Base-by-base conservation (phyloP, 148 eudicot species). In the Salicornia ramosissima region DNA sequence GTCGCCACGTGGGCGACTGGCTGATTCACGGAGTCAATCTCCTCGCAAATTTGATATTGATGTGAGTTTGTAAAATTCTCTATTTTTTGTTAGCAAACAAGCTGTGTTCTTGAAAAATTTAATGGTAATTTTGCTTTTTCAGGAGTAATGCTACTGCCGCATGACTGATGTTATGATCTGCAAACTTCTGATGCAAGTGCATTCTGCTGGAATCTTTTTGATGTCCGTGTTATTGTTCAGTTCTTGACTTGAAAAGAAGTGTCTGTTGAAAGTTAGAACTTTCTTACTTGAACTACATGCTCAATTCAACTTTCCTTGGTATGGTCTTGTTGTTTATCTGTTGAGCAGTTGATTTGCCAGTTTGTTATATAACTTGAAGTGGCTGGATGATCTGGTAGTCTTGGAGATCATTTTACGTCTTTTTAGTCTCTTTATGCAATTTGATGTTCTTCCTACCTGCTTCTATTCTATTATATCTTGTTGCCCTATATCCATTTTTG, bases 1-100 rank as follows among this genome's bases (percentile, higher is more conserved):
- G 12, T 71, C 75, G 0, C 80, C 80, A 16, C 80, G 78, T 19
- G 64, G 45, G 34, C 78, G 86, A 21, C 78, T 59, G 58, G 86
- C 78, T 73, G 89, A 80, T 79, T 93, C 97, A 65, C 84, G 87
- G 13, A 90, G 95, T 72, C 92, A 86, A 40, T 85, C 96, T 76
- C 96, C 92, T 36, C 89, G 79, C 68, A 80, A 77, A 64, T 88
- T 91, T 75, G 97, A 89, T 81, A 86, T 86, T 51, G 96, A 90
- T 71, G 96, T 91, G 80, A 91, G 90, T 84, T 36, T 36, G 40
- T 3, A 8, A 30, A 42, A 12, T 14, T 60, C 22, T 49, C 18
- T 21, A 16, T 52, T 39, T 29, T 34, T 66, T 13, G 10, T 65
- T 0, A 42, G 30, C 33, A 53, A 56, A 22, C 2, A 14, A 42